These are phyloP conservation scores for Gastrolobium villosum DNA, from an alignment of 306 rosid genomes.

Conservation along the genomic window DNA sequence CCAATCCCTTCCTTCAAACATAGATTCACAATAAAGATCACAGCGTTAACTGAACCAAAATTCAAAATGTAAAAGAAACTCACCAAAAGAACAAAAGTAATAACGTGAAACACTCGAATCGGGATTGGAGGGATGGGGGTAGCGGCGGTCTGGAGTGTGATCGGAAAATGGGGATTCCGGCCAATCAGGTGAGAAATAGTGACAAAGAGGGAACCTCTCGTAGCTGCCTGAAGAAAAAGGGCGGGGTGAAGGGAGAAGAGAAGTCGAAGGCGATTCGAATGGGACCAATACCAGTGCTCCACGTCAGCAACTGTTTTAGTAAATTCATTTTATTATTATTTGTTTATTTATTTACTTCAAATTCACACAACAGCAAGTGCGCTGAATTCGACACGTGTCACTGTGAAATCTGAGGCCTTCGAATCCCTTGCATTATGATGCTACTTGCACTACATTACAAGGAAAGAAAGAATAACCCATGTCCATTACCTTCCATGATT, in stretches of 20 bases:
- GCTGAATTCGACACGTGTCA: not conserved
- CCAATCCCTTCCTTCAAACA: not conserved
- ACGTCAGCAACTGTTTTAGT: constrained; percentile 46
- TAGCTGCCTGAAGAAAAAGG: constrained; percentile 1
- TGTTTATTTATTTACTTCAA: not conserved
- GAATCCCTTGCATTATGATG: not conserved
- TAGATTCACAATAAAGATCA: not conserved
- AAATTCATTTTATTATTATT: not conserved
- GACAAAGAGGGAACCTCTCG: constrained; percentile 36
- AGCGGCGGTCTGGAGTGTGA: constrained; percentile 55
- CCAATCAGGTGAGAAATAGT: constrained; percentile 54
- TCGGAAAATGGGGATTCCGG: constrained; percentile 55
- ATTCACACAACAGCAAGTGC: constrained; percentile 16
- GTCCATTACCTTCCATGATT: too few relatives aligned
- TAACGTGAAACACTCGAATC: not conserved
- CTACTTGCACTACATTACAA: not conserved
- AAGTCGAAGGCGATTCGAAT: constrained; percentile 44
- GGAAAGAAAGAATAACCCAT: not conserved
- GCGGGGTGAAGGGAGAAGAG: constrained; percentile 45
- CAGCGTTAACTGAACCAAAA: not conserved
- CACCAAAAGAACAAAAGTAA: constrained; percentile 34
- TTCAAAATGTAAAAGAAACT: constrained; percentile 20
- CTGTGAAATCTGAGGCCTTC: not conserved
- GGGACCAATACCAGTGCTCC: constrained; percentile 39
- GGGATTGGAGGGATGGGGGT: not conserved